Conservation (phyloP, 768 basidiomycete species). For the Leccinum obscurum region DNA sequence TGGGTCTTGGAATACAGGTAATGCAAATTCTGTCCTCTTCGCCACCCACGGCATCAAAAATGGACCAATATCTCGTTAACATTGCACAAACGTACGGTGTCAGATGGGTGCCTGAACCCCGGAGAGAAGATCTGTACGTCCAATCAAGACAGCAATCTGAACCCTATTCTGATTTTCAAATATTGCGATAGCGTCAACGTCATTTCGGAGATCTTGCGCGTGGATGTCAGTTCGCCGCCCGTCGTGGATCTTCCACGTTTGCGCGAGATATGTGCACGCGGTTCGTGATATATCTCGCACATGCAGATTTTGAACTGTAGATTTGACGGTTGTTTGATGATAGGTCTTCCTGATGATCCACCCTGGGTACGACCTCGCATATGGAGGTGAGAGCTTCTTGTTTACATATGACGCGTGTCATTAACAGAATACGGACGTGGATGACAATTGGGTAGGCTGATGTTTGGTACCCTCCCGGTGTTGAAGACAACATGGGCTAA, state of each 20-base stretch:
- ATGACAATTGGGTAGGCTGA: constrained; percentile 41
- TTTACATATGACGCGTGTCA: not conserved
- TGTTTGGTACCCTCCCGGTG: constrained; percentile 61
- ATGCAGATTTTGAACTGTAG: not conserved
- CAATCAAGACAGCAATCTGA: not conserved
- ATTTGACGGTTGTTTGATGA: constrained; percentile 5
- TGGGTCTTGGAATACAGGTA: constrained; percentile 36
- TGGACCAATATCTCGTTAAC: constrained; percentile 55
- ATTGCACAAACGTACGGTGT: constrained; percentile 56
- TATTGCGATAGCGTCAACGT: constrained; percentile 43
- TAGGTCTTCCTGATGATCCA: constrained; percentile 75
- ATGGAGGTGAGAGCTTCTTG: constrained; percentile 59
- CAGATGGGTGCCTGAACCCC: constrained; percentile 61
- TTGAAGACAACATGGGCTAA: constrained; percentile 59
- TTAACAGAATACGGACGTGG: constrained; percentile 8
- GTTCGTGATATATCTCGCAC: constrained; percentile 38
- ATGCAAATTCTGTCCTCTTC: constrained; percentile 52
- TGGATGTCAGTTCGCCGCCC: constrained; percentile 39
- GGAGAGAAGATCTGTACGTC: constrained; percentile 62
- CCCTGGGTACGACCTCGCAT: constrained; percentile 73
- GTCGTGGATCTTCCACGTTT: constrained; percentile 57
- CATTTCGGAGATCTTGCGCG: constrained; percentile 62
- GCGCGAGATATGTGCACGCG: constrained; percentile 57
- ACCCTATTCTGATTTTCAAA: not conserved
- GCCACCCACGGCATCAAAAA: constrained; percentile 52